These are phyloP conservation scores for Aschersonia sp. DNA, from an alignment of 2,329 filamentous ascomycete genomes.

Conservation along the genomic window DNA sequence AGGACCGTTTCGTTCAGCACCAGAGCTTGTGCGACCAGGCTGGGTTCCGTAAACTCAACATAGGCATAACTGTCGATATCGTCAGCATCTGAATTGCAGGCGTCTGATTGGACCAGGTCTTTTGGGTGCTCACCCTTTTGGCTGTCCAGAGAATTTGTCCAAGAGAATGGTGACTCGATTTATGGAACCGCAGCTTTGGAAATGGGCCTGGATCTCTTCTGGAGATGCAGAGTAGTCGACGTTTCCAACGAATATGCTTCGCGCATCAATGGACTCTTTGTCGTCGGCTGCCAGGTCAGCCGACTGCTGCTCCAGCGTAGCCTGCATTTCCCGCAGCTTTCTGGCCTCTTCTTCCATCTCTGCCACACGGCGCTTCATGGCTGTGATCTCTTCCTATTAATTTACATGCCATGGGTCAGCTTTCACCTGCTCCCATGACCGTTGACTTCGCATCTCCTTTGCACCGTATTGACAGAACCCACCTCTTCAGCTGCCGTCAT, in stretches of 20 bases:
- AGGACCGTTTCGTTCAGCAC: conserved; percentile 95
- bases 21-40: conserved; percentile 79
- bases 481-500: conserved; percentile 8
- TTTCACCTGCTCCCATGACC: conserved; percentile 7
- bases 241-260: conserved; percentile 96
- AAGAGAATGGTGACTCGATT: conserved; percentile 95
- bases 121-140: conserved; percentile 60
- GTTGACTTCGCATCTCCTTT: neutral
- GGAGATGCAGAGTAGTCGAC: conserved; percentile 95
- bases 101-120: too few relatives aligned
- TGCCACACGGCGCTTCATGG: conserved; percentile 74
- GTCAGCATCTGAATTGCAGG: neutral
- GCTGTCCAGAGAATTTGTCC: conserved; percentile 97
- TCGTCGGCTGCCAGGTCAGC: conserved; percentile 67
- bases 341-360: conserved; percentile 86
- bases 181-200: conserved; percentile 92
- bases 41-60: conserved; percentile 93
- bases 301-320: conserved; percentile 68
- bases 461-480: conserved; percentile 2
- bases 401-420: conserved; percentile 14
- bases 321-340: conserved; percentile 78
- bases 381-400: conserved; percentile 60
- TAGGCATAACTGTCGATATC: conserved; percentile 70
- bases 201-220: conserved; percentile 93
- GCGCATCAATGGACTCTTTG: conserved; percentile 87